Base-by-base conservation (phyloP, 2,329 filamentous ascomycete species). In the Seiridium cupressi region DNA sequence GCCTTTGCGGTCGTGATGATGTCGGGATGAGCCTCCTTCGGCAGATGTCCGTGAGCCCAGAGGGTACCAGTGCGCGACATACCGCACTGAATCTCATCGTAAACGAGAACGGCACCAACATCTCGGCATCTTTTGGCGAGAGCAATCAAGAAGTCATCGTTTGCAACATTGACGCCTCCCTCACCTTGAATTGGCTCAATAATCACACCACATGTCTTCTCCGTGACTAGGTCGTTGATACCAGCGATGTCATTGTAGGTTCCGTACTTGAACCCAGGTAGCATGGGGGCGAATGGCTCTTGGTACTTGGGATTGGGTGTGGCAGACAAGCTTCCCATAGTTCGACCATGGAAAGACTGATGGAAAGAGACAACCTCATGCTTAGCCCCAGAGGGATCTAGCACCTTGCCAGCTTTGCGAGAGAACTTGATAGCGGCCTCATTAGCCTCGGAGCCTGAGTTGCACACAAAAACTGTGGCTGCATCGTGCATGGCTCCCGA, bases 231-330 rank as follows among this genome's bases (percentile, higher is more conserved):
- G 1, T 83, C 83, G 18, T 88, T 78, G 57, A 99, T 84, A 13
- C 81, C 88, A 2, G 79, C 83, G 10, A 94, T 78, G 71, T 98
- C 89, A 72, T 99, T 98, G 80, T 89, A 96, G 6, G 80, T 89
- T 57, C 92, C 94, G 71, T 95, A 92, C 71, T 81, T 87, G 80
- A 97, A 98, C 2, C 95, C 95, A 0, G 95, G 94, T 1, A 99
- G 80, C 93, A 99, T 97, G 44, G 95, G 95, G 11, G 91, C 83
- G 72, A 99, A 99, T 0, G 95, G 95, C 67, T 89, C 86, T 78
- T 99, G 95, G 77, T 99, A 99, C 76, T 99, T 99, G 18, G 93
- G 92, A 78, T 98, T 99, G 53, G 93, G 95, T 4, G 95, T 99
- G 9, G 95, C 95, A n/a, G 92, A 96, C 49, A 99, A 79, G 60